These are phyloP conservation scores for Pholiota molesta DNA, from an alignment of 768 basidiomycete species.

Conservation along the genomic window DNA sequence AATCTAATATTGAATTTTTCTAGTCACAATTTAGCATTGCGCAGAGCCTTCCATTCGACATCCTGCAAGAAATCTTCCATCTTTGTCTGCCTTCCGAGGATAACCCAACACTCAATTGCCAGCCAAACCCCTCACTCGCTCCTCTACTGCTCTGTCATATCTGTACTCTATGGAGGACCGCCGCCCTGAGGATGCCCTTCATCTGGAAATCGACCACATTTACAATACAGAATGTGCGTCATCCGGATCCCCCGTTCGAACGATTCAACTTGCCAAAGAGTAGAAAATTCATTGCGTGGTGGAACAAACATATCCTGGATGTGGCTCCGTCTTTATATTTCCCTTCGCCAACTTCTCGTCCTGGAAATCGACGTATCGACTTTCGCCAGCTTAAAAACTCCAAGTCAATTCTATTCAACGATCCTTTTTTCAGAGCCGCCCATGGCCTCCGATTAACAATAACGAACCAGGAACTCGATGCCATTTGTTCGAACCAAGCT, in stretches of 20 bases:
- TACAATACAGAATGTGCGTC: neutral
- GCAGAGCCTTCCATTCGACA: conserved; percentile 5
- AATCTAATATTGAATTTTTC: no score
- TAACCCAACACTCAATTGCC: neutral
- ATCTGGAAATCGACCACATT: conserved; percentile 7
- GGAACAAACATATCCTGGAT: neutral
- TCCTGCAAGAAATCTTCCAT: conserved; percentile 5
- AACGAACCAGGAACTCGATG: conserved; percentile 5
- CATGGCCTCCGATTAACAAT: neutral
- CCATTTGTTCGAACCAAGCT: neutral
- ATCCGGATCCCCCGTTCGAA: neutral
- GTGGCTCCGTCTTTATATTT: conserved; percentile 4
- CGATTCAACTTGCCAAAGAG: neutral
- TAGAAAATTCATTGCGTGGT: neutral
- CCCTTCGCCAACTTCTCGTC: neutral
- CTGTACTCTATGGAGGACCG: neutral
- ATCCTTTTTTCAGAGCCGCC: conserved; percentile 4
- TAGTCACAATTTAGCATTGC: neutral
- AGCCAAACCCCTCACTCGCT: neutral
- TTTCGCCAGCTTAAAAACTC: neutral
- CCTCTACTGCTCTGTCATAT: conserved; percentile 3
- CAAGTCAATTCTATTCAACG: neutral
- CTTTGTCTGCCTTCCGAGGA: neutral
- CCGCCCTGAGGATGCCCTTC: neutral
- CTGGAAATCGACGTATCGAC: neutral